Evolutionary conservation across 768 basidiomycete species (phyloP).

Genomic region (Macrocybe gigantea): DNA sequence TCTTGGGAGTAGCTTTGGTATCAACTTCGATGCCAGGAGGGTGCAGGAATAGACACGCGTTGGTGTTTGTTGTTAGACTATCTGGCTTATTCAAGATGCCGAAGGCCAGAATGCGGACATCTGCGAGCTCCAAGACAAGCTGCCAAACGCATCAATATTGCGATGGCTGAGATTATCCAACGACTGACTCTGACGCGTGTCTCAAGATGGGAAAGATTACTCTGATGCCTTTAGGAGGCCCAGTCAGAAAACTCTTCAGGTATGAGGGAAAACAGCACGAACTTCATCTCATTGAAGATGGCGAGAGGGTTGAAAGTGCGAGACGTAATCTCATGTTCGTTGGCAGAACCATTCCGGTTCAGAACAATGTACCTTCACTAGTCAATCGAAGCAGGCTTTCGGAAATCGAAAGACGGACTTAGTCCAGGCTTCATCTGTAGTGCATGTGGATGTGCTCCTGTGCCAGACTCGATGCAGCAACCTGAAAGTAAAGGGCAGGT

Average conservation of each 20-base stretch:
- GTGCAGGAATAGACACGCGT: constrained; percentile 63
- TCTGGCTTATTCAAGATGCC: constrained; percentile 60
- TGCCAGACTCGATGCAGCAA: constrained; percentile 64
- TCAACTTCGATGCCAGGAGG: constrained; percentile 54
- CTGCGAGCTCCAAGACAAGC: constrained; percentile 65
- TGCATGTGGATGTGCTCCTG: constrained; percentile 62
- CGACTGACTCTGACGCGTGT: constrained; percentile 57
- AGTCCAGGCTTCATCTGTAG: constrained; percentile 79
- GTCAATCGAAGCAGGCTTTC: constrained; percentile 2
- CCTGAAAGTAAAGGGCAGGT: constrained; percentile 28
- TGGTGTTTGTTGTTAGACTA: constrained; percentile 52
- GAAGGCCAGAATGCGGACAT: constrained; percentile 68
- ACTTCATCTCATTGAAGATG: constrained; percentile 80
- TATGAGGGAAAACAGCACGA: constrained; percentile 13
- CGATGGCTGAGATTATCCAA: background rate
- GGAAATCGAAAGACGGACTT: constrained; percentile 38
- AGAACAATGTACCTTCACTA: constrained; percentile 60
- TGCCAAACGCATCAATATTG: constrained; percentile 18
- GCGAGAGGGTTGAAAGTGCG: constrained; percentile 60
- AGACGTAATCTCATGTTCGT: constrained; percentile 62
- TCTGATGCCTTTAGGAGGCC: constrained; percentile 48
- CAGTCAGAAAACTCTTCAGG: background rate
- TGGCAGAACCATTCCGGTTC: constrained; percentile 72
- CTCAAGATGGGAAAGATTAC: constrained; percentile 59
- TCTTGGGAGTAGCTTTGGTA: constrained; percentile 4